Base-by-base conservation (phyloP, 2,329 filamentous ascomycete species). In the Fusarium sp. region DNA sequence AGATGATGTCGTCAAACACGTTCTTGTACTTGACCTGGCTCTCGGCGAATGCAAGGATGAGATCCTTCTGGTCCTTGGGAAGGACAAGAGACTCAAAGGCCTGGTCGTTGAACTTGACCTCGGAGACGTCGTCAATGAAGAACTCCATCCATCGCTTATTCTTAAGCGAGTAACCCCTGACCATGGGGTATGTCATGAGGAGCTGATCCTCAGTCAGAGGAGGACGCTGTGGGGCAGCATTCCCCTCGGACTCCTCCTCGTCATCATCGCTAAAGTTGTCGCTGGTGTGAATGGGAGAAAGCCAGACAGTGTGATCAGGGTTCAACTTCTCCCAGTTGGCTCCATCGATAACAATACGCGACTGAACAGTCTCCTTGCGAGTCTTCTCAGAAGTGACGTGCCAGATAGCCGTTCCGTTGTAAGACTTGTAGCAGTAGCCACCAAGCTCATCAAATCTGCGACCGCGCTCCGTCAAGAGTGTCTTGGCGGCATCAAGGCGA, bases 61-160 rank as follows among this genome's bases (percentile, higher is more conserved):
- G 81, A 42, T 88, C 85, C 78, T 89, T 89, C 62, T 87, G 83
- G 31, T 85, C 85, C 1, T 82, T 73, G 1, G 85, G 84, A 27
- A 89, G 82, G 11, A 89, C 87, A 4, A 89, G 84, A 4, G 81
- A 84, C 42, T 83, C 78, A 62, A 89, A 89, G 9, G 87, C 87
- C 37, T 83, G 77, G 7, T 82, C 81, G 71, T 87, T 87, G 84
- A 87, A 90, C 42, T 80, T 69, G 56, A 89, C 85, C 37, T 86
- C 83, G 3, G 69, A 66, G 6, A 88, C 80, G 14, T 84, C 77
- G 52, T 87, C 85, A 56, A 89, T 80, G 70, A 82, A 87, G 70
- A 88, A 87, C 66, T 87, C 85, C 69, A 86, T 82, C 85, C 84
- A 88, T 65, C 82, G 82, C 77, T 86, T 86, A 62, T 83, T 83